Evolutionary conservation across 345 rosid genomes (phyloP), one percentile per base, ranked within the genome.

Genomic region (Arabidopsis arenosa): DNA sequence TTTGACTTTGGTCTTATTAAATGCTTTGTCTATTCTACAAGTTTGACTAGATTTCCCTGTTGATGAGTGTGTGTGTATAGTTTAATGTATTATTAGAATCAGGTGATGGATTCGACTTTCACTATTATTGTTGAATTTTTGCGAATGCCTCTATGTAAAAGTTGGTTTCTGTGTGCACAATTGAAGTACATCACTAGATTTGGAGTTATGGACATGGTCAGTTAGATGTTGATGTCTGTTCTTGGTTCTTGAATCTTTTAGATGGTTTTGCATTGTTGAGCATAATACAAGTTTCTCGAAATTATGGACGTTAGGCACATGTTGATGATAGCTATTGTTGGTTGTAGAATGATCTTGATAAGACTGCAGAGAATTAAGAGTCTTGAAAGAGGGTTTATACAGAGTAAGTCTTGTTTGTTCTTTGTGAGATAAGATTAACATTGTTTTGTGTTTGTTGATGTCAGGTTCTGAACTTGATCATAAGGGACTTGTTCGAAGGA

Each of bases 401-500:
- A 8, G 11, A 51, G 3, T 51, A 4, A 51, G 13, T 21, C 13
- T 51, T 21, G 53, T 7, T 3, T 48, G 30, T n/a, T 49, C 11
- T 49, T 49, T 49, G 54, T 49, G 26, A 49, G 12, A 9, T 49
- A 17, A 49, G 54, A 49, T 49, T 45, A 9, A 49, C 54, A 49
- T 7, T 49, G 30, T 51, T n/a, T 47, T 43, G 62, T 75, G 7
- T 62, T 51, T 44, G 30, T 53, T 18, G 68, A 35, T 68, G 39
- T 61, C 66, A 91, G 98, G 96, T 93, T 76, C 92, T 93, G 30
- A 90, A 91, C 79, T 76, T 91, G 91, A 93, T 93, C 26, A 86
- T 93, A 39, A 94, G 84, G 81, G 97, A 91, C 73, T 76, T 93
- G 76, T 93, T 93, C 74, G 89, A 93, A 83, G 98, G 97, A 64